phyloP scores from a whole-genome alignment of 495 filamentous ascomycete genomes.

The Glarea lozoyensis region DNA sequence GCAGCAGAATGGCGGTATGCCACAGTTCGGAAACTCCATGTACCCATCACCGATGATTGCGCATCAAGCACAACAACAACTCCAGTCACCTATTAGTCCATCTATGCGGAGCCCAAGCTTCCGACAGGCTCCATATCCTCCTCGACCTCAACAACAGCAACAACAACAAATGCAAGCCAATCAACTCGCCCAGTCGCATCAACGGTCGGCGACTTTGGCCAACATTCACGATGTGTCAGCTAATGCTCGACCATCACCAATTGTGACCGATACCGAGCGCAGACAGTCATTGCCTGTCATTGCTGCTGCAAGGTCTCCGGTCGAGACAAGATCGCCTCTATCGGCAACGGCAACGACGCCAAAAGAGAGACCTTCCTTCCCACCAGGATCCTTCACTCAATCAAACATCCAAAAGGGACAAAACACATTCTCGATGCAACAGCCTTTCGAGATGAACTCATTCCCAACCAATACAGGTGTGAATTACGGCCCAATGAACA shows the following conservation, averaged over 20 bases:
- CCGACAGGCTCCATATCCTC: constrained; percentile 27
- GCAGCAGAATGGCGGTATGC: constrained; percentile 32
- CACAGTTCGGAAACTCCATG: constrained; percentile 24
- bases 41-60: constrained; percentile 12
- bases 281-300: constrained; percentile 27
- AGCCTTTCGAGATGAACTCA: constrained; percentile 1
- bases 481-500: constrained; percentile 25
- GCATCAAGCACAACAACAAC: constrained; percentile 8
- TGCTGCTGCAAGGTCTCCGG: constrained; percentile 18
- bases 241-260: too few relatives aligned
- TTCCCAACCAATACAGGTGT: constrained; percentile 1
- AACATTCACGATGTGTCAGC: too few relatives aligned
- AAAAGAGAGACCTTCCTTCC: constrained; percentile 20
- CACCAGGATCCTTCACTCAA: constrained; percentile 19
- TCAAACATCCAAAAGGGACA: constrained; percentile 14
- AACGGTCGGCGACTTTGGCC: constrained; percentile 28
- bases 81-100: constrained; percentile 12
- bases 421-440: constrained; percentile 22
- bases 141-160: constrained; percentile 12
- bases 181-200: constrained; percentile 26
- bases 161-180: constrained; percentile 20
- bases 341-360: constrained; percentile 12
- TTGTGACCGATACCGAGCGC: too few relatives aligned
- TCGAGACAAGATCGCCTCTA: constrained; percentile 20
- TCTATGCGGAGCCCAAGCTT: constrained; percentile 8